These are phyloP conservation scores for Sarocladium strictum DNA, from an alignment of 2,329 filamentous ascomycete genomes.

Conservation along the genomic window DNA sequence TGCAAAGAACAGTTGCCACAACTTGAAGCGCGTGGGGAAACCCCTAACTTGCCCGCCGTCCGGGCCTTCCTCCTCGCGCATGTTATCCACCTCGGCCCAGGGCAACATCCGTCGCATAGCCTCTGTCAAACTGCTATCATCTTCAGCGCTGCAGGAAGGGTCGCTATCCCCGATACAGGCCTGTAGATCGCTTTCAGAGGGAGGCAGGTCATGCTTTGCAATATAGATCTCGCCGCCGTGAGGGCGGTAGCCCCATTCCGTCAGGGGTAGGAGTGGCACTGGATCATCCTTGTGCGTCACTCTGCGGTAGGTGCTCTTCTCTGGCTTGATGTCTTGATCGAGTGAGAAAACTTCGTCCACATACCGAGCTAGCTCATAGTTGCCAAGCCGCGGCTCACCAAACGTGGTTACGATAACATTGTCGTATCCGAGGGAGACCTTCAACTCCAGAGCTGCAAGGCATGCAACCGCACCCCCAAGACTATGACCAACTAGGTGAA, in stretches of 20 bases:
- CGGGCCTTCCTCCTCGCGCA: slow-evolving; percentile 15
- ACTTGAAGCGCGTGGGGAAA: slow-evolving; percentile 56
- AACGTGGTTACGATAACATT: slow-evolving; percentile 81
- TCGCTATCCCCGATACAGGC: slow-evolving; percentile 70
- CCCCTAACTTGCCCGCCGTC: slow-evolving; percentile 29
- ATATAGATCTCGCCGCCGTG: slow-evolving; percentile 90
- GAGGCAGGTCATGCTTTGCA: slow-evolving; percentile 62
- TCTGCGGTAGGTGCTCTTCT: slow-evolving; percentile 55
- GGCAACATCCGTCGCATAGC: slow-evolving; percentile 19
- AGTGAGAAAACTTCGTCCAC: slow-evolving; percentile 48
- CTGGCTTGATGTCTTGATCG: slow-evolving; percentile 21
- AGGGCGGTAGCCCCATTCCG: slow-evolving; percentile 80
- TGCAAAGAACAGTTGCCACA: slow-evolving; percentile 92
- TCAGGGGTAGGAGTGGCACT: slow-evolving; percentile 77
- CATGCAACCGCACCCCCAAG: slow-evolving; percentile 89
- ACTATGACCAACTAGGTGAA: slow-evolving; percentile 83
- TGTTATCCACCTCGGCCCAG: slow-evolving; percentile 18
- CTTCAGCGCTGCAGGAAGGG: slow-evolving; percentile 61
- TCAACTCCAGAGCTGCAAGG: slow-evolving; percentile 77
- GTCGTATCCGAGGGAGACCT: slow-evolving; percentile 64
- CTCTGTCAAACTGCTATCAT: slow-evolving; percentile 31
- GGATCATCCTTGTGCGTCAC: slow-evolving; percentile 86
- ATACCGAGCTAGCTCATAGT: slow-evolving; percentile 47
- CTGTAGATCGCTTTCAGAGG: slow-evolving; percentile 60
- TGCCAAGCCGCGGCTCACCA: slow-evolving; percentile 72